A percentile compares a stretch with the other conserved stretches of the same genome.
phyloP scores from a whole-genome alignment of 177 flowering plant species.

The Vitis hybrid region DNA sequence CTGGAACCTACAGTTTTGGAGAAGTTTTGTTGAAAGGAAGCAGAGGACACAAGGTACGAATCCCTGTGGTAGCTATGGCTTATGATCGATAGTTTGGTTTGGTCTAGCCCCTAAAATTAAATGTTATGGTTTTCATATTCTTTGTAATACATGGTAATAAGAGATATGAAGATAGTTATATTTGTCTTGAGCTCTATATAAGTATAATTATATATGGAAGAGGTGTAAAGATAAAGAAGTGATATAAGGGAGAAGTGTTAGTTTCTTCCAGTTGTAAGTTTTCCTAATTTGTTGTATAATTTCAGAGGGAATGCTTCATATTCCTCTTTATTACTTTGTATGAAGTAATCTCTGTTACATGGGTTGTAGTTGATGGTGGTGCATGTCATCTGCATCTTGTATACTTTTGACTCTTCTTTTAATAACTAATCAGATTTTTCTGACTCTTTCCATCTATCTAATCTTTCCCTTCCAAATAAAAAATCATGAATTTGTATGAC shows the following conservation, averaged over 20 bases:
- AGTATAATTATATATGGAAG: conserved; percentile 13
- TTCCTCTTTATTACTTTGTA: no score
- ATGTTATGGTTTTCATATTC: conserved; percentile 31
- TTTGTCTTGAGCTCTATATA: conserved; percentile 3
- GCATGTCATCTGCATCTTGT: no score
- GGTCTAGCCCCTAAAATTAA: conserved; percentile 1
- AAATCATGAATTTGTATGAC: no score
- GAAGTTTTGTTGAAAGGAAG: conserved; percentile 83
- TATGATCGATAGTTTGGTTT: conserved; percentile 43
- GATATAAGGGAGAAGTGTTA: conserved; percentile 24
- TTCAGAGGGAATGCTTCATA: conserved; percentile 2
- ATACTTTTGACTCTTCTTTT: no score
- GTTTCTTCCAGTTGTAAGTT: conserved; percentile 36
- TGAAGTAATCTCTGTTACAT: no score
- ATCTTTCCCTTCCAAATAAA: no score
- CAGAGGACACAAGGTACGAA: conserved; percentile 86
- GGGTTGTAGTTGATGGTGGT: no score
- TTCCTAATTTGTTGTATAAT: conserved; percentile 27
- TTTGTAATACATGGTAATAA: conserved; percentile 48
- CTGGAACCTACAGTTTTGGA: conserved; percentile 82
- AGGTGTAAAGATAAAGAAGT: conserved; percentile 29
- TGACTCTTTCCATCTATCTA: no score
- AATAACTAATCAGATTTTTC: no score
- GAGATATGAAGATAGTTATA: conserved; percentile 20
- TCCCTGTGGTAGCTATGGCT: conserved; percentile 94